Evolutionary conservation across 75 land plant genomes (phyloP), one percentile per base, ranked within the genome.

Genomic region (Larix kaempferi): DNA sequence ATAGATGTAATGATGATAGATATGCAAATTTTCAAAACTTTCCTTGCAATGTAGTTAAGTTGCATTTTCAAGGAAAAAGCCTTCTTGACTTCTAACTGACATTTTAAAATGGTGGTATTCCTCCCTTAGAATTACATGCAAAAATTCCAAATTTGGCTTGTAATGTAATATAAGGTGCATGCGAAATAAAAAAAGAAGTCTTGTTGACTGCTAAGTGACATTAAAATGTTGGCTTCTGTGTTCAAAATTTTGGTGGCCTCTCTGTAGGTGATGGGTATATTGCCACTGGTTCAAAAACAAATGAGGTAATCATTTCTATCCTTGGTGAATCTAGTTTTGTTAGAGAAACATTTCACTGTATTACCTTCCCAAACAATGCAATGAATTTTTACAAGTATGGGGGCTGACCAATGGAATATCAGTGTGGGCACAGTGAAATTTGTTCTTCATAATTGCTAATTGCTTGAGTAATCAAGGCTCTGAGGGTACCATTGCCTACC

Each of bases 271-370:
- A 91, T 81, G 95, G 91, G 57, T 93, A 93, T 77, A 89, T 93
- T 55, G 95, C 91, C 17, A 85, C 94, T 11, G 95, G 95, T 55
- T 93, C 95, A 49, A 94, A 93, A 75, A 91, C 93, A 74, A 91
- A 93, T 77, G 89, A 92, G 95, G 95, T 93, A 80, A 27, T 76
- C 16, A n/a, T 26, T 49, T 49, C 35, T 74, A 14, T 19, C 6
- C 10, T 16, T 11, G 0, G 41, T 12, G 59, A 15, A 15, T 74
- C 29, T 49, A 55, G 37, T 26, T 26, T 35, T 54, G 17, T 15
- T 74, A 25, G 56, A 19, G 44, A 14, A 37, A n/a, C 5, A n/a
- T 15, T 17, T 72, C 21, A 37, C 5, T 72, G 44, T 12, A 52
- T 8, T 5, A 56, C 59, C 57, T 55, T 62, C 25, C 25, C 59